Percentiles rank a stretch among this genome's conserved stretches.
Evolutionary conservation across 108 stramenopile species (phyloP).

Genomic region (Skeletonema costatum): DNA sequence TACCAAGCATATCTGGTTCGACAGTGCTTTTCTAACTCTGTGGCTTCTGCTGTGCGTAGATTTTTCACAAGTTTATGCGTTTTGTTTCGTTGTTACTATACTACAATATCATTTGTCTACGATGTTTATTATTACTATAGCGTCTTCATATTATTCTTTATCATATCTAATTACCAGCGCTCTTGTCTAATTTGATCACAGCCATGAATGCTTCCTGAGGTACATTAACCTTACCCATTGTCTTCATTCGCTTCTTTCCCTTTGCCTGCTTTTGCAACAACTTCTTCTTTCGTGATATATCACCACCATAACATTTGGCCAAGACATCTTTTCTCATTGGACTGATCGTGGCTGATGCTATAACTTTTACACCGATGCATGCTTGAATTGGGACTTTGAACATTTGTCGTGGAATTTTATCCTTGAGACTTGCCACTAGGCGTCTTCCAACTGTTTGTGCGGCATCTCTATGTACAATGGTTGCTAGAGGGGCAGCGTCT

Average conservation of each 20-base stretch:
- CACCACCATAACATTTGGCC: constrained; percentile 99
- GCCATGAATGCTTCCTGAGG: constrained; percentile 99
- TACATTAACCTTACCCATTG: constrained; percentile 97
- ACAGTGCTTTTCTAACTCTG: no score
- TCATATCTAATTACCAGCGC: constrained; percentile 8
- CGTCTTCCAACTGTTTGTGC: constrained; percentile 83
- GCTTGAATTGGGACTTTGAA: constrained; percentile 99
- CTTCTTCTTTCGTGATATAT: constrained; percentile 98
- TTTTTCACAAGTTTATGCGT: no score
- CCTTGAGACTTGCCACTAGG: constrained; percentile 88
- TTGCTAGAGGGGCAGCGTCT: constrained; percentile 91
- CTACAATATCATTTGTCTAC: no score
- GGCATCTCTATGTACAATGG: constrained; percentile 91
- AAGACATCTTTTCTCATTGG: constrained; percentile 99
- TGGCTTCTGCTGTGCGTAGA: no score
- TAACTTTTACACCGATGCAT: constrained; percentile 89
- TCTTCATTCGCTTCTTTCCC: constrained; percentile 99
- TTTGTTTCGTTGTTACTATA: no score
- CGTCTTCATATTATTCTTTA: not conserved
- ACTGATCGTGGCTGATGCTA: constrained; percentile 85
- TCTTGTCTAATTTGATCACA: constrained; percentile 82
- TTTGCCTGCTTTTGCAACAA: constrained; percentile 98
- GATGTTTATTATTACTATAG: no score
- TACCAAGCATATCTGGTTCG: no score
- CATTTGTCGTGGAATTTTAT: constrained; percentile 96